A percentile compares a stretch with the other conserved stretches of the same genome.
Conservation (phyloP, 1,139 yeast genomes). For the Kurtzmaniella quercitrusa region DNA sequence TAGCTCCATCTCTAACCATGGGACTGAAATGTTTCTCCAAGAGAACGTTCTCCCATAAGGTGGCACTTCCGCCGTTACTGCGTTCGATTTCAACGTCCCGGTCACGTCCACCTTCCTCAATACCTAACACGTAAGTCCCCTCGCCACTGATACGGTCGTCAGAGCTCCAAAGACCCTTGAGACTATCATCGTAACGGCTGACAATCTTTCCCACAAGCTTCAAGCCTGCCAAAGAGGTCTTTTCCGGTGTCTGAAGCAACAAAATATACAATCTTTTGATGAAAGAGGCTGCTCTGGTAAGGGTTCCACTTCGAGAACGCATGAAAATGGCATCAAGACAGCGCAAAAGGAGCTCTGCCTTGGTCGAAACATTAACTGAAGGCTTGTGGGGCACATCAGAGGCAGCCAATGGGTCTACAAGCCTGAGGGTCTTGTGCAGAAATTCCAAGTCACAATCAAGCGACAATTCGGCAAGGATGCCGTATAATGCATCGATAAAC, state of each 20-base stretch:
- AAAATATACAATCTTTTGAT: conserved; percentile 71
- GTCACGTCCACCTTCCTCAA: conserved; percentile 46
- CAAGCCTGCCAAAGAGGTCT: conserved; percentile 71
- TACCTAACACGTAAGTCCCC: conserved; percentile 68
- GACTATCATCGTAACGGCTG: conserved; percentile 59
- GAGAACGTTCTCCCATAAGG: conserved; percentile 81
- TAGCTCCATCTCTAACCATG: conserved; percentile 52
- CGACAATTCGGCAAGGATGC: conserved; percentile 60
- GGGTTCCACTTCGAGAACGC: conserved; percentile 68
- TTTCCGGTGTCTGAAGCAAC: conserved; percentile 78
- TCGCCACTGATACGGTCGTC: conserved; percentile 71
- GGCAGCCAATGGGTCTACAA: conserved; percentile 65
- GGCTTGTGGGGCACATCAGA: conserved; percentile 45
- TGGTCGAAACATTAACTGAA: conserved; percentile 81
- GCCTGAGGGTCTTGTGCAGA: conserved; percentile 72
- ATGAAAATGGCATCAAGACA: conserved; percentile 80
- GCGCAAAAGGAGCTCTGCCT: conserved; percentile 74
- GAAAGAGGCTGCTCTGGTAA: conserved; percentile 74
- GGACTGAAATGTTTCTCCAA: conserved; percentile 82
- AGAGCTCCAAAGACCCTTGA: conserved; percentile 75
- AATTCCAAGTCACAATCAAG: conserved; percentile 83
- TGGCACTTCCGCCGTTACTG: conserved; percentile 82
- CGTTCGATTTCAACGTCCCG: conserved; percentile 59
- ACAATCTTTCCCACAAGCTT: conserved; percentile 75
- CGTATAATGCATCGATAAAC: conserved; percentile 71